Base-by-base conservation (phyloP, 371 early-diverging fungal genomes). In the Capniomyces stellatus region DNA sequence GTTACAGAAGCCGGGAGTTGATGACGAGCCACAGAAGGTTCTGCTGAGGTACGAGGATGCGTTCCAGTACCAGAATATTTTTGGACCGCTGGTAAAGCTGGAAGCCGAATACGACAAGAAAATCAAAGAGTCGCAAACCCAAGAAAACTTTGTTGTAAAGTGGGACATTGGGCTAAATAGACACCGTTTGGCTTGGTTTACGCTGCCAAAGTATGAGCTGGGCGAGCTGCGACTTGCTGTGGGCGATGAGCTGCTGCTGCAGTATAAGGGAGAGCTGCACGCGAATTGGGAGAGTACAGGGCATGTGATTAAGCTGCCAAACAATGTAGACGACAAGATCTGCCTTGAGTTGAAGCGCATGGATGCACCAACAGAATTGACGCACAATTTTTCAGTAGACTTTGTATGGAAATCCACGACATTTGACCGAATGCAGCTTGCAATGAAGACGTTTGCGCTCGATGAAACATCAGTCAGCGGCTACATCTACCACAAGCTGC, bases 331-430 rank as follows among this genome's bases (percentile, higher is more conserved):
- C 46, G 93, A 97, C 67, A 95, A 95, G 56, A 85, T 96, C 18
- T 87, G 85, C 21, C 59, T 94, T 44, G 94, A 98, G 67, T 65
- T 93, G 35, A 67, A 75, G 4, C 60, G 62, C 24, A 74, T 76
- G 22, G 77, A 81, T 39, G 77, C 82, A 6, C 93, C 93, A 2
- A 49, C 57, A 6, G 59, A 55, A 6, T 72, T 81, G 13, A 79
- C 87, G 19, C 85, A 82, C 64, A 89, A 89, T 63, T 97, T 93
- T 61, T 79, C 86, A 2, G 86, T 98, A n/a, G 97, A 98, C 57
- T 96, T 92, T 76, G 92, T 98, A 12, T 98, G 98, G 98, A 95
- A 96, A 67, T 83, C 92, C 13, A 90, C 90, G 1, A 86, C 90
- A 25, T 98, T 92, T 69, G 95, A 97, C 61, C 79, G 91, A 50